Evolutionary conservation across 495 filamentous ascomycete genomes (phyloP), one percentile per base, ranked within the genome.

Genomic region (Lepraria neglecta): DNA sequence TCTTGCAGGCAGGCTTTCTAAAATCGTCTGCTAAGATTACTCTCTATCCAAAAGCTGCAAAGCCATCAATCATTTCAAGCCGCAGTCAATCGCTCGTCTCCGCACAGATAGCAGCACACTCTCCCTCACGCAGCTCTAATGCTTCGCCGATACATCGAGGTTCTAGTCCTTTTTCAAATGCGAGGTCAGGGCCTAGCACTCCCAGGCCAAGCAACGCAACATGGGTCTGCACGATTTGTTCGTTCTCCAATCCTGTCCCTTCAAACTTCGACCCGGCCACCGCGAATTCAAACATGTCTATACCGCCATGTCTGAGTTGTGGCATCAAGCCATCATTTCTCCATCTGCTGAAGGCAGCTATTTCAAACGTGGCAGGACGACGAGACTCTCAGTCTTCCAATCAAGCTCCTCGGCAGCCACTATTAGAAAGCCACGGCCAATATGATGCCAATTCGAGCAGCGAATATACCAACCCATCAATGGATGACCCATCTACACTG

Each of bases 151-250:
- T 75, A 30, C 77, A 79, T 27, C 72, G 75, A 46, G 69, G 73
- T 19, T 80, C 81, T 11, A 79, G 79, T 33, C 72, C 81, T 6
- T 70, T 77, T 46, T 73, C 82, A 30, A 75, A 75, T 11, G 71
- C 81, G 35, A 76, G 80, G 5, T 72, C 77, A 12, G 59, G 77
- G 6, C 71, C 78, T 44, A 68, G 75, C 10, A 64, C 75, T 33
- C 68, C 72, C 7, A 71, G 73, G 42, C 68, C 68, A 14, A 64
- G 74, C 46, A 82, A 77, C 68, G 91, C 88, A 4, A 96, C 92
- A n/a, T 98, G 94, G 94, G 85, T 98, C 50, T 98, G 95, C 76
- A 87, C 90, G 3, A 97, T 98, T 69, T 98, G 94, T 75, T 91
- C 89, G 48, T 92, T 96, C 70, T 95, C 94, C n/a, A 99, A 99